phyloP scores from a whole-genome alignment of 495 filamentous ascomycete species.

The Neurospora africana region DNA sequence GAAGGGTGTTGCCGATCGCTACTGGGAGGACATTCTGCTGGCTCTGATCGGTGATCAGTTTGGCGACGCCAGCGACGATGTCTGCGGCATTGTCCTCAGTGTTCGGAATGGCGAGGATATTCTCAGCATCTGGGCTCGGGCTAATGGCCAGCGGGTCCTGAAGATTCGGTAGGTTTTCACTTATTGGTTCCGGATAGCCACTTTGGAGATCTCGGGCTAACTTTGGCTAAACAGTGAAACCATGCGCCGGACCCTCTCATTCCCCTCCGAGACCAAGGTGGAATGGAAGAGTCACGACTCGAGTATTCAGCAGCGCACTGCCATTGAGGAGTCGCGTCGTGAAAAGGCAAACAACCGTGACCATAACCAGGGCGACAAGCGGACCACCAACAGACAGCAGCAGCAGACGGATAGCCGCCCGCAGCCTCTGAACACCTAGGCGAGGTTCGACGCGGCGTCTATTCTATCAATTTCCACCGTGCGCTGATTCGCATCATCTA shows the following conservation, averaged over 20 bases:
- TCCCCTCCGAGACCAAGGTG: conserved; percentile 81
- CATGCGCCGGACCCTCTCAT: conserved; percentile 75
- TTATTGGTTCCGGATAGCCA: not conserved
- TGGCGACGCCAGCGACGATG: conserved; percentile 82
- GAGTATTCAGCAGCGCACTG: conserved; percentile 69
- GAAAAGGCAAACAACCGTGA: conserved; percentile 52
- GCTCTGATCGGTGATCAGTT: conserved; percentile 94
- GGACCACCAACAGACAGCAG: conserved; percentile 19
- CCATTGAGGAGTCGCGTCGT: conserved; percentile 72
- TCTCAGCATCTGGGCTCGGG: conserved; percentile 92
- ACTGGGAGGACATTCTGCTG: conserved; percentile 92
- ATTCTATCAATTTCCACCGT: not conserved
- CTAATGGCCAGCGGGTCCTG: conserved; percentile 82
- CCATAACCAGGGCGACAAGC: conserved; percentile 33
- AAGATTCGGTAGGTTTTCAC: conserved; percentile 71
- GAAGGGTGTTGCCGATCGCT: conserved; percentile 93
- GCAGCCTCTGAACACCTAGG: not conserved
- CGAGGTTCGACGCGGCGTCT: not conserved
- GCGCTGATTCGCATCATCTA: not conserved
- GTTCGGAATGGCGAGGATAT: conserved; percentile 94
- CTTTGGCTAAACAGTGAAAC: conserved; percentile 54
- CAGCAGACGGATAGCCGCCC: conserved; percentile 13
- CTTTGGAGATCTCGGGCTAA: conserved; percentile 1
- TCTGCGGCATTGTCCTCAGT: conserved; percentile 89
- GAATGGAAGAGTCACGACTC: conserved; percentile 87